Conservation (phyloP, 192 early-diverging fungal genomes). For the Backusella psychrophila region DNA sequence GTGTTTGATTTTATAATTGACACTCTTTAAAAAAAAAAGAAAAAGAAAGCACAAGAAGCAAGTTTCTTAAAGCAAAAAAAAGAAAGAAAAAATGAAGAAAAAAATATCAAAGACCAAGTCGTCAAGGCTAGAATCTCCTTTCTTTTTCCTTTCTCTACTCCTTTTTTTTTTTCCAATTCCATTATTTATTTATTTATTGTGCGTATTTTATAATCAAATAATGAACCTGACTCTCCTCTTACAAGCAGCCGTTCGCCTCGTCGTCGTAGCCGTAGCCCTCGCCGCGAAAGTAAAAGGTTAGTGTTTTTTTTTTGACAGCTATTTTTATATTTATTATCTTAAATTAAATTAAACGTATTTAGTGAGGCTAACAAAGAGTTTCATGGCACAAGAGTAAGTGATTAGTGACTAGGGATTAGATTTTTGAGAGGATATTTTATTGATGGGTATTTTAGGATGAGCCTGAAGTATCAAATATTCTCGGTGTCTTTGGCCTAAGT, state of each 20-base stretch:
- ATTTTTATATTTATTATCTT: conserved; percentile 7
- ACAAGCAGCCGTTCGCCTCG: conserved; percentile 23
- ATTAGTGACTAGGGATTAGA: no score
- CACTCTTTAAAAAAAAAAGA: background rate
- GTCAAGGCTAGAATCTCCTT: background rate
- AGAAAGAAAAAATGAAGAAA: background rate
- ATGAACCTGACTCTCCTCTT: conserved; percentile 1
- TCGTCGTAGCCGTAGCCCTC: conserved; percentile 18
- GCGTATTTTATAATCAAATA: background rate
- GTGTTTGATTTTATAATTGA: background rate
- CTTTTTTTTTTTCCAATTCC: background rate
- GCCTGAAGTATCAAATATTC: conserved; percentile 49
- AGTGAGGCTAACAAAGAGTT: conserved; percentile 10
- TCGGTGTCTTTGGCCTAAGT: conserved; percentile 73
- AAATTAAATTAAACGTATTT: background rate
- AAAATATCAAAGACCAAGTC: background rate
- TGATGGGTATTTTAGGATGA: conserved; percentile 12
- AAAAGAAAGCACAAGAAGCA: background rate
- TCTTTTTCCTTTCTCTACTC: background rate
- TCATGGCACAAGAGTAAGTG: conserved; percentile 36
- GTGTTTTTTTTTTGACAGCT: background rate
- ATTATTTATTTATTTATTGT: background rate
- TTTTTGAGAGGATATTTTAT: background rate
- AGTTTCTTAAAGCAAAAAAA: background rate
- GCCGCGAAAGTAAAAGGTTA: conserved; percentile 12